A percentile compares a stretch with the other conserved stretches of the same genome.
Evolutionary conservation across 192 early-diverging fungal species (phyloP).

Genomic region (Coemansia aciculifera): DNA sequence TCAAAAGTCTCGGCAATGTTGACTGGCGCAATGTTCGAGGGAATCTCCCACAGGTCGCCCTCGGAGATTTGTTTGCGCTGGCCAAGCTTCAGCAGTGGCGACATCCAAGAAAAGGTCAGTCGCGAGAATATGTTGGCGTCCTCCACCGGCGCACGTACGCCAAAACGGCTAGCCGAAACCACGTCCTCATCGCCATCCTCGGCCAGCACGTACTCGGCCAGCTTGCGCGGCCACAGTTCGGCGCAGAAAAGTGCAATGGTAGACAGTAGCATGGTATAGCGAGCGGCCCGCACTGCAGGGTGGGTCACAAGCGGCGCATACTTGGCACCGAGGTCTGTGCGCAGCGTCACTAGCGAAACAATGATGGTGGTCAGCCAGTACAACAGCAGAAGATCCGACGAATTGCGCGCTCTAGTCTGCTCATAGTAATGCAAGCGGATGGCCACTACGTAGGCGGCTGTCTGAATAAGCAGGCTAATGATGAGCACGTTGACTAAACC

Average conservation of each 20-base stretch:
- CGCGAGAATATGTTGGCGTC: slow-evolving; percentile 79
- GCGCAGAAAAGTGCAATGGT: slow-evolving; percentile 16
- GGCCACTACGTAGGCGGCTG: slow-evolving; percentile 8
- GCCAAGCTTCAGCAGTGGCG: slow-evolving; percentile 75
- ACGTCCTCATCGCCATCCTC: slow-evolving; percentile 9
- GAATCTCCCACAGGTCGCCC: slow-evolving; percentile 76
- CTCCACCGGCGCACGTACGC: slow-evolving; percentile 65
- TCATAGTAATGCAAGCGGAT: slow-evolving; percentile 25
- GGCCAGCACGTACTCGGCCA: slow-evolving; percentile 18
- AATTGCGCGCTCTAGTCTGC: slow-evolving; percentile 14
- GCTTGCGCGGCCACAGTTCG: slow-evolving; percentile 29
- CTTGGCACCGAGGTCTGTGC: slow-evolving; percentile 13
- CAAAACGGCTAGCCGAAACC: background rate
- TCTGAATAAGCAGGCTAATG: slow-evolving; percentile 15
- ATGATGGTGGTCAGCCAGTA: slow-evolving; percentile 24
- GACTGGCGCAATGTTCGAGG: slow-evolving; percentile 59
- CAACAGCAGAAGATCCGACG: slow-evolving; percentile 28
- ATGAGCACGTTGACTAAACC: slow-evolving; percentile 12
- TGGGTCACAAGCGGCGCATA: background rate
- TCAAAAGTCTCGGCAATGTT: slow-evolving; percentile 67
- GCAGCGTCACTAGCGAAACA: slow-evolving; percentile 16
- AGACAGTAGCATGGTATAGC: slow-evolving; percentile 4
- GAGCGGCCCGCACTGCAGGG: slow-evolving; percentile 3
- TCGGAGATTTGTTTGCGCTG: slow-evolving; percentile 66
- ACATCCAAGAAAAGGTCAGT: slow-evolving; percentile 87